Conservation (phyloP, 495 filamentous ascomycete genomes). For the Penicillium cosmopolitanum region DNA sequence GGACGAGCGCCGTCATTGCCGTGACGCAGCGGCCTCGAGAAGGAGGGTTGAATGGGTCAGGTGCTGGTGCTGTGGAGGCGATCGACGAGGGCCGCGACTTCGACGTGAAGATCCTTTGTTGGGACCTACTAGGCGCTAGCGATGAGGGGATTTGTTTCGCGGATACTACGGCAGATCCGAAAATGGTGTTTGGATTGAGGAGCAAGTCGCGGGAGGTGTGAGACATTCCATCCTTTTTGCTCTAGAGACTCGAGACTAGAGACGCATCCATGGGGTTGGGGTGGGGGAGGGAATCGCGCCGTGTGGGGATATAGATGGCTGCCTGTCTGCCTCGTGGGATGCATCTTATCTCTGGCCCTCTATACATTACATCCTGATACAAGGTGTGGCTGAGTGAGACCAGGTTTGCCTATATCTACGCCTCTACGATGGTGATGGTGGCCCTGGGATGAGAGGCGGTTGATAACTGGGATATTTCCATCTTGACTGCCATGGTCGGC, state of each 20-base stretch:
- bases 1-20: conserved; percentile 80
- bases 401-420: too few relatives aligned
- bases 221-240: conserved; percentile 7
- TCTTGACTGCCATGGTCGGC: not conserved
- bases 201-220: conserved; percentile 12
- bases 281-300: not conserved
- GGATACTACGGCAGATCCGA: conserved; percentile 47
- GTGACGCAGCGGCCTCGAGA: conserved; percentile 53
- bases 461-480: not conserved
- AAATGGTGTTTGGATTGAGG: conserved; percentile 45
- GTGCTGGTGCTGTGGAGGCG: conserved; percentile 18
- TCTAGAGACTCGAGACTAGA: conserved; percentile 1
- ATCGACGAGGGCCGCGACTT: conserved; percentile 23
- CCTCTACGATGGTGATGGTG: not conserved
- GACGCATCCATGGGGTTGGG: conserved; percentile 13
- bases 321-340: conserved; percentile 2
- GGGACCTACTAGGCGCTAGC: conserved; percentile 50
- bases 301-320: conserved; percentile 1
- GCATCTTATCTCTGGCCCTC: not conserved
- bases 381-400: conserved; percentile 16
- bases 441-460: too few relatives aligned
- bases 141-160: conserved; percentile 54
- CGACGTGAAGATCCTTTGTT: conserved; percentile 49
- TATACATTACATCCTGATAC: conserved; percentile 11
- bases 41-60: conserved; percentile 21